These are phyloP conservation scores for Pseudogymnoascus sp. DNA, from an alignment of 2,329 filamentous ascomycete species.

Conservation along the genomic window DNA sequence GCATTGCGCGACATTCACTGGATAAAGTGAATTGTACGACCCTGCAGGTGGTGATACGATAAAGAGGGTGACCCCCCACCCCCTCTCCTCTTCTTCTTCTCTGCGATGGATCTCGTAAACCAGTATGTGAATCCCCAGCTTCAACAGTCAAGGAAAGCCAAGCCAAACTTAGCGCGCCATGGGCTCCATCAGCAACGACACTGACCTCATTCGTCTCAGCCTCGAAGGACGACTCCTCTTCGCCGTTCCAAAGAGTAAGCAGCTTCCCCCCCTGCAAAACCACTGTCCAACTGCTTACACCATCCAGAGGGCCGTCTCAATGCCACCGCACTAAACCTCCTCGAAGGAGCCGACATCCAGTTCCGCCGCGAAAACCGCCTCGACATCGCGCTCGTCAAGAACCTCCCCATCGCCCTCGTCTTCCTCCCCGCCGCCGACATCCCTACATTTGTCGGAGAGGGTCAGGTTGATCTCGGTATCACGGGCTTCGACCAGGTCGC, in stretches of 20 bases:
- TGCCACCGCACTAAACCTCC: conserved; percentile 78
- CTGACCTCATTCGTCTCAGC: conserved; percentile 45
- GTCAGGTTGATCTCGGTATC: conserved; percentile 87
- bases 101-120: conserved; percentile 53
- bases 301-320: conserved; percentile 81
- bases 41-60: conserved; percentile 6
- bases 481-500: conserved; percentile 89
- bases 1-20: neutral
- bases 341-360: conserved; percentile 90
- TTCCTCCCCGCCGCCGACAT: conserved; percentile 97
- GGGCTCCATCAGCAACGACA: conserved; percentile 43
- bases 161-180: conserved; percentile 29
- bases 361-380: conserved; percentile 92
- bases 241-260: conserved; percentile 95
- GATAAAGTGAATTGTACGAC: conserved; percentile 7
- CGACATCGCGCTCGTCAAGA: conserved; percentile 96
- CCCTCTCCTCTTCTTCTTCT: neutral
- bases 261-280: conserved; percentile 10
- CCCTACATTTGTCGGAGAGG: conserved; percentile 93
- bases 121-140: conserved; percentile 36
- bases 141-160: conserved; percentile 12
- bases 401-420: conserved; percentile 87
- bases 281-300: conserved; percentile 2
- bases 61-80: conserved; percentile 7
- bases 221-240: conserved; percentile 90